Base-by-base conservation (phyloP, 2,329 filamentous ascomycete species). In the Xylaria sp. region DNA sequence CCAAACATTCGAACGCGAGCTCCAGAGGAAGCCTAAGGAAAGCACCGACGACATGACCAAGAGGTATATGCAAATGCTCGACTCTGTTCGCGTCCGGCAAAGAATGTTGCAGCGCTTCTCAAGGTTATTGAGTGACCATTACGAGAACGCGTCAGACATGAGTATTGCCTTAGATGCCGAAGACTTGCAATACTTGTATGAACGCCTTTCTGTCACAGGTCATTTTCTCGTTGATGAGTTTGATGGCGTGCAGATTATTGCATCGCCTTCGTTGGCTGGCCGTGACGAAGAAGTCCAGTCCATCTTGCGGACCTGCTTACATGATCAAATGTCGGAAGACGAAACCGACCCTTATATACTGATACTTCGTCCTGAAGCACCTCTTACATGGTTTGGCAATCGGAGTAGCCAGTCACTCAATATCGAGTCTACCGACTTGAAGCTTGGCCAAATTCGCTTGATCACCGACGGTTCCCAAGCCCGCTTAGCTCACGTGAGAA, bases 51-150 rank as follows among this genome's bases (percentile, higher is more conserved):
- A 98, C 71, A 97, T 98, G 92, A 97, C 96, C 80, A 98, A 97
- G 83, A 90, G 96, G 55, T 99, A 98, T 85, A 98, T 98, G 82
- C 92, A 94, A 70, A 94, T 94, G 71, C 84, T 99, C 2, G 96
- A 99, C 79, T 98, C 96, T 0, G 97, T 98, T 25, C 94, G 96
- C 76, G 94, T 98, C 66, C 90, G 96, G 25, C 96, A 99, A 81
- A 89, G 96, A 80, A 98, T 98, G 88, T 86, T 99, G 71, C 97
- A 98, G 79, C 93, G 96, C 69, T 98, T 98, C 81, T 96, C 93
- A 20, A 89, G 94, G 73, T 93, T 97, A 78, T 82, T 99, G 64
- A 94, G 92, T 75, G 93, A 97, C 78, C 90, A 95, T 67, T 99
- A 99, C 77, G 96, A 99, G 80, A 98, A 99, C 77, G 93, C 93